Evolutionary conservation across 225 moss, liverwort and hornwort species (phyloP).

Genomic region (Polytrichum formosum): DNA sequence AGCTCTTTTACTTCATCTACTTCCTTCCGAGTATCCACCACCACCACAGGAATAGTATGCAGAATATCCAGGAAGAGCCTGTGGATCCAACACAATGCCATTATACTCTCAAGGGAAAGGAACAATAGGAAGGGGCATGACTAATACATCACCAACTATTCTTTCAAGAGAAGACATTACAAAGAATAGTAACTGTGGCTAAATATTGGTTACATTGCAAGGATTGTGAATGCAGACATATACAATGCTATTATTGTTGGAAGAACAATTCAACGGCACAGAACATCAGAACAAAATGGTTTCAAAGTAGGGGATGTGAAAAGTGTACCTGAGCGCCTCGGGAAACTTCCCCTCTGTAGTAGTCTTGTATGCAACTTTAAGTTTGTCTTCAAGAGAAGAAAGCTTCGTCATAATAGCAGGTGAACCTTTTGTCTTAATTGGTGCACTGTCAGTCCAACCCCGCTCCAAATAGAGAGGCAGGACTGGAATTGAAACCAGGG

Average conservation of each 20-base stretch:
- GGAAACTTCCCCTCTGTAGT: conserved; percentile 86
- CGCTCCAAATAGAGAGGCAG: conserved; percentile 75
- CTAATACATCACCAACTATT: too few relatives aligned
- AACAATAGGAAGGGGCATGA: too few relatives aligned
- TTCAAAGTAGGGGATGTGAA: too few relatives aligned
- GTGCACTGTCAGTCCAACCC: conserved; percentile 74
- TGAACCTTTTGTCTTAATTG: conserved; percentile 64
- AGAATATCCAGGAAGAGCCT: conserved; percentile 84
- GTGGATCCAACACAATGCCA: background rate
- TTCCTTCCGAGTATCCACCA: conserved; percentile 86
- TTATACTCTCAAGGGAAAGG: too few relatives aligned
- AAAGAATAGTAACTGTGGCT: too few relatives aligned
- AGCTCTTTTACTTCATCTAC: conserved; percentile 98
- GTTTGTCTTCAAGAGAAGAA: conserved; percentile 76
- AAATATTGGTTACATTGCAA: too few relatives aligned
- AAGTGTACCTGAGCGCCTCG: conserved; percentile 58
- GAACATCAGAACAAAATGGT: too few relatives aligned
- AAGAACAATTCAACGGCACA: too few relatives aligned
- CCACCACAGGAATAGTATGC: conserved; percentile 80
- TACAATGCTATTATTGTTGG: too few relatives aligned
- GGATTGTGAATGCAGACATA: too few relatives aligned
- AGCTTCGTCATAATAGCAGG: conserved; percentile 81
- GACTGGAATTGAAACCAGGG: conserved; percentile 63
- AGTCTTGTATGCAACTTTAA: conserved; percentile 72
- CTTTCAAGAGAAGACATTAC: too few relatives aligned